Evolutionary conservation across 805 yeast genomes (phyloP), one percentile per base, ranked within the genome.

Genomic region (Lachancea lanzarotensis): DNA sequence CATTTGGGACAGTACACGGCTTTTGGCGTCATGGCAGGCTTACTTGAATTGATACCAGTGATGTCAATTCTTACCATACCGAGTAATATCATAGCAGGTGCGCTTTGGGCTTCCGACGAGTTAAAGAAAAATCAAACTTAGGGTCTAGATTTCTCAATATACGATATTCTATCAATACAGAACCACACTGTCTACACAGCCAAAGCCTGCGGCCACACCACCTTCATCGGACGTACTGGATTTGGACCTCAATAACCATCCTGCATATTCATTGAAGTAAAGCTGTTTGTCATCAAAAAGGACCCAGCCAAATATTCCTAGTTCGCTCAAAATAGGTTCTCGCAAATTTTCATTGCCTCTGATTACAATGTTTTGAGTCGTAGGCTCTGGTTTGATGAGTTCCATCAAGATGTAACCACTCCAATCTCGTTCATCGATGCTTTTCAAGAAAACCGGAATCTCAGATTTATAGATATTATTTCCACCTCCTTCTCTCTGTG

Each of bases 401-500:
- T 90, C 96, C 99, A 93, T 93, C 48, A 93, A 74, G 45, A 93
- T 85, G 62, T 89, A 93, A 0, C 88, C 95, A 19, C 78, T 81
- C 97, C 97, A 91, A 32, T 84, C 84, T 16, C 72, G 67, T 56
- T 83, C 79, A 10, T 81, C 79, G 10, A 86, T 56, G 0, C 69
- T 52, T 11, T 72, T 59, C 55, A 93, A 67, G 57, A 87, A 91
- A 0, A 50, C 69, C 1, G 96, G 96, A 46, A 93, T 93, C 55
- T 87, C 84, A 31, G 79, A 78, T 57, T 86, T 85, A 66, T 93
- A 93, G 44, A 93, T 77, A 62, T 93, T 93, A 64, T 93, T 89
- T 16, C 98, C 98, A 38, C 99, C 99, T 33, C 99, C 99, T 70
- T 93, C 99, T 69, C 99, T 78, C 66, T 93, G 98, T 3, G 99